Evolutionary conservation across 371 early-diverging fungal genomes (phyloP), one percentile per base, ranked within the genome.

Genomic region (Blakeslea trispora): DNA sequence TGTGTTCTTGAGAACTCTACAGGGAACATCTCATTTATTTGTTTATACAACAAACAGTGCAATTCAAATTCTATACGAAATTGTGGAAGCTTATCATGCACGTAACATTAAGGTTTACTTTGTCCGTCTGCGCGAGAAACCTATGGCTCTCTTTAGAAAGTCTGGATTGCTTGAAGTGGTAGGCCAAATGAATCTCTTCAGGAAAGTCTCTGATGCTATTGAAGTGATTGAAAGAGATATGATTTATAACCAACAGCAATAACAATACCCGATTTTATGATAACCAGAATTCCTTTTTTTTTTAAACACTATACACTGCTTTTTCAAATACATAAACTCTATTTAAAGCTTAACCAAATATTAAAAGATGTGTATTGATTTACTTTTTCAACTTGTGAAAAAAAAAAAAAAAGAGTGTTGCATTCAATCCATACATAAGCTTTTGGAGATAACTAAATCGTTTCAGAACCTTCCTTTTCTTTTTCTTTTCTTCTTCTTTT

Each of bases 61-160:
- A 11, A 86, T 91, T 3, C 90, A 91, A 68, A 93, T 90, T 31
- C 79, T 96, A n/a, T 64, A 86, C 14, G 92, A 93, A 63, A 91
- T 95, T 53, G 91, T 95, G 15, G 84, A 89, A 54, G 82, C 90
- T 6, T 96, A 94, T 64, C 82, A 82, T 57, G 75, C 77, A 5
- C 85, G 94, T 21, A 59, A 80, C 11, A 89, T 95, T 31, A 73
- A 73, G 21, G 93, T 95, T 19, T 91, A 84, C 56, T 93, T 96
- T 80, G 93, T 92, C 40, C 87, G 90, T 56, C 77, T 95, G 47
- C 82, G 88, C 14, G 85, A 85, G 13, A 66, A 72, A 19, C 88
- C 90, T 49, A 75, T 82, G 41, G 78, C 69, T 17, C 58, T 83
- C 35, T 93, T 96, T 63, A 66, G 74, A 42, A 82, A 85, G 7